Evolutionary conservation across 192 early-diverging fungal species (phyloP), one percentile per base, ranked within the genome.

Genomic region (Coemansia sp.): DNA sequence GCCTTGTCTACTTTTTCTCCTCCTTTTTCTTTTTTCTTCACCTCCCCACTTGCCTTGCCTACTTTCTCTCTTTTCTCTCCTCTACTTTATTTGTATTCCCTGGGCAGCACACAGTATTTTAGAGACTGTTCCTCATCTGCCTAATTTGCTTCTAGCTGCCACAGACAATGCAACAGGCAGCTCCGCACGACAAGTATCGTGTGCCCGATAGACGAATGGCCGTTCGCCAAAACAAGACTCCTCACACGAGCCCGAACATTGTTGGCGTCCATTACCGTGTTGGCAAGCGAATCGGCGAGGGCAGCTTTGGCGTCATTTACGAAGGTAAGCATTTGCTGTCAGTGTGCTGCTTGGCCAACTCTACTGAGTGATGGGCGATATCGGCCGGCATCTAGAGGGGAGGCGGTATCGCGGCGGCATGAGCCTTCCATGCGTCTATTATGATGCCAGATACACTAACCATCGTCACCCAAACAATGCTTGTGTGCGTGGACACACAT

Each of bases 291-390:
- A 93, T 99, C 81, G 97, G 95, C 34, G 95, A 97, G 74, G 97
- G 97, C 36, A 92, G 90, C 67, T 99, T 99, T 87, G 97, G 97
- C 50, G 89, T 97, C 80, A 97, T 98, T 62, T 97, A 97, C 73
- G 94, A 98, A 88, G 97, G 96, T 94, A 79, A 52, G 66, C 41
- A 38, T 11, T 22, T 48, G 12, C 14, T 40, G 38, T 40, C 15
- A n/a, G 22, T 58, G 39, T 50, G 14, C 59, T 54, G 53, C 61
- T 18, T 18, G 48, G 15, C n/a, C 15, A 15, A n/a, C 46, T 3
- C 4, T 14, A 6, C 24, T 24, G 24, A 27, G 44, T 15, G 44
- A 48, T 24, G 24, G 15, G 44, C 22, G 44, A 48, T 27, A 27
- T 10, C 44, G 27, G 22, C 10, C 24, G 26, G 22, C 44, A 14